Base-by-base conservation (phyloP, 768 basidiomycete genomes). In the Mycena capillaripes region DNA sequence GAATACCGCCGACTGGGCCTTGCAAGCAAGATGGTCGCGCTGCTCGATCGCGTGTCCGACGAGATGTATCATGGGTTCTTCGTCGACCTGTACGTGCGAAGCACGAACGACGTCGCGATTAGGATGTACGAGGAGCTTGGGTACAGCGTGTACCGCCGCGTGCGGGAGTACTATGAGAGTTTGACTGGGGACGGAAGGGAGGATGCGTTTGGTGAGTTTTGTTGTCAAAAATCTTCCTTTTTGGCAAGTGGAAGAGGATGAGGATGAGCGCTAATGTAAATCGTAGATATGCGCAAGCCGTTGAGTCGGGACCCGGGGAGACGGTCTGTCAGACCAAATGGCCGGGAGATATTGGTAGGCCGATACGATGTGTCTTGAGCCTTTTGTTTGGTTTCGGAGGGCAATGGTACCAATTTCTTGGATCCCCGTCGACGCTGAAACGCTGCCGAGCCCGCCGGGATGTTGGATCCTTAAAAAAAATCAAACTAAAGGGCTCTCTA, bases 21-120 rank as follows among this genome's bases (percentile, higher is more conserved):
- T 53, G 97, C 96, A 0, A 90, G 91, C 76, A 91, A 90, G 80
- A 93, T 99, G 90, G 95, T 97, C 90, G 80, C 85, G 72, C 86
- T 94, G 57, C 92, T 99, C 53, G 97, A 99, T 81, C 86, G 89
- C 76, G 92, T 96, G 10, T 95, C 95, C 1, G 93, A 97, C 80
- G 88, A 91, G 70, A 87, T 87, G 30, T 94, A 96, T 85, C 89
- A 89, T 72, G 95, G 92, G 4, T 94, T 90, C 87, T 98, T 97
- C 78, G 96, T 99, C 57, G 98, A 99, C 82, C 89, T 99, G 23
- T 99, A 96, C 79, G 97, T 99, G 67, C 91, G 98, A 61, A 96
- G 95, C 77, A 92, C 92, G 70, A 98, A 97, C 76, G 76, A 82
- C 3, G 86, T 96, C 25, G 98, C 97, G 23, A 95, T 97, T 70